These are phyloP conservation scores for Turritis glabra DNA, from an alignment of 345 rosid genomes.

Conservation along the genomic window DNA sequence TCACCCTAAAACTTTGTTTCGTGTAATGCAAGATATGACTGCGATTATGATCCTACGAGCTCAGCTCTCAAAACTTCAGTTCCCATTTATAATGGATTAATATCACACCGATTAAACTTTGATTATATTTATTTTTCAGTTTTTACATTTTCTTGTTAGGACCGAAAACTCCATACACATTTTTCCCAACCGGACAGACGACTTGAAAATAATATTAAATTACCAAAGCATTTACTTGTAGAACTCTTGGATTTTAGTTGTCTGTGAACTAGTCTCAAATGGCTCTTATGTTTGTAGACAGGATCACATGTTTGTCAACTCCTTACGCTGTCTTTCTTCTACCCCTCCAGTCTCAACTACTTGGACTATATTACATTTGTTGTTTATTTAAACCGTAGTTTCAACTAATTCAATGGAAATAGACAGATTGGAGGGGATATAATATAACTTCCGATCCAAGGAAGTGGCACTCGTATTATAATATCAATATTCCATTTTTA, in stretches of 20 bases:
- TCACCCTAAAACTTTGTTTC: background rate
- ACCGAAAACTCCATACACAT: background rate
- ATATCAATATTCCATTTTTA: background rate
- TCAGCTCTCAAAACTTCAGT: background rate
- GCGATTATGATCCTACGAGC: background rate
- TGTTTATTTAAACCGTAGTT: background rate
- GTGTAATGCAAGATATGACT: background rate
- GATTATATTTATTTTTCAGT: background rate
- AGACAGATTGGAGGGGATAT: too few species aligned
- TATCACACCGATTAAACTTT: background rate
- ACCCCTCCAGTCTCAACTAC: background rate
- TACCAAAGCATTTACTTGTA: background rate
- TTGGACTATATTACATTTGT: background rate
- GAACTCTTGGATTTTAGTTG: slow-evolving; percentile 29
- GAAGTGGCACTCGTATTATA: background rate
- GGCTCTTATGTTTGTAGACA: slow-evolving; percentile 19
- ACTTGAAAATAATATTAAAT: background rate
- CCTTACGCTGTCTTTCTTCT: slow-evolving; percentile 3
- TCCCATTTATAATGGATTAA: background rate
- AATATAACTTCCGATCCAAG: background rate
- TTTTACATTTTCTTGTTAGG: background rate
- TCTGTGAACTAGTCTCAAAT: slow-evolving; percentile 19
- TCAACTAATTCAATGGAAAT: background rate
- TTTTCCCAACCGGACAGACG: background rate
- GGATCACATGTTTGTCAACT: slow-evolving; percentile 6